Conservation (phyloP, 768 basidiomycete genomes). For the Leccinum imitatum region DNA sequence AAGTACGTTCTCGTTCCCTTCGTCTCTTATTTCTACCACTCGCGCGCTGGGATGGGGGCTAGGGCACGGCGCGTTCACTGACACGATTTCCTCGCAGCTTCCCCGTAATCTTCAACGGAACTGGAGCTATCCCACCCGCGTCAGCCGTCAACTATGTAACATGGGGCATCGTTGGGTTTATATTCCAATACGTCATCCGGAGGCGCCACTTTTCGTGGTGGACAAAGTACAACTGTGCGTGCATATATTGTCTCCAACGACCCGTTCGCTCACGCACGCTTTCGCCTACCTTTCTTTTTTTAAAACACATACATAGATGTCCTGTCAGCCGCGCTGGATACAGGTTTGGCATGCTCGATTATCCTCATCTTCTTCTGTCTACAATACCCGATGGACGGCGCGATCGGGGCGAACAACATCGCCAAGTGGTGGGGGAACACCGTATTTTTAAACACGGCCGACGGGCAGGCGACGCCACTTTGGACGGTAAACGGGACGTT, state of each 20-base stretch:
- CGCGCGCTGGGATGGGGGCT: background rate
- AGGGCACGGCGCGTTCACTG: background rate
- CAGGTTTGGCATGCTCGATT: constrained; percentile 61
- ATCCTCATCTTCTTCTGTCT: constrained; percentile 60
- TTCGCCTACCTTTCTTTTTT: background rate
- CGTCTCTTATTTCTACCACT: background rate
- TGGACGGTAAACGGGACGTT: constrained; percentile 22
- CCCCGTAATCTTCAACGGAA: constrained; percentile 56
- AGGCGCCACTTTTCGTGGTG: constrained; percentile 68
- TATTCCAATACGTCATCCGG: constrained; percentile 64
- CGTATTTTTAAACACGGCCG: constrained; percentile 33
- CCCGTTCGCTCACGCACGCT: constrained; percentile 7
- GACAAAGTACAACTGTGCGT: constrained; percentile 50
- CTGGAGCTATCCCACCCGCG: constrained; percentile 63
- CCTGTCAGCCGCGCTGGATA: constrained; percentile 69
- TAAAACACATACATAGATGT: constrained; percentile 41
- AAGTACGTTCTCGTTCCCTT: constrained; percentile 43
- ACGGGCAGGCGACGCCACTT: constrained; percentile 21
- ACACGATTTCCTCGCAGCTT: constrained; percentile 30
- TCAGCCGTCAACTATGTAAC: constrained; percentile 64
- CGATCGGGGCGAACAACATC: constrained; percentile 55
- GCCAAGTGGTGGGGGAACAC: constrained; percentile 73
- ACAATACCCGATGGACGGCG: constrained; percentile 61
- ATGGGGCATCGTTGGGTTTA: constrained; percentile 65
- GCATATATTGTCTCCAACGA: background rate